These are phyloP conservation scores for Physaria fendleri DNA, from an alignment of 345 rosid species.

Conservation along the genomic window DNA sequence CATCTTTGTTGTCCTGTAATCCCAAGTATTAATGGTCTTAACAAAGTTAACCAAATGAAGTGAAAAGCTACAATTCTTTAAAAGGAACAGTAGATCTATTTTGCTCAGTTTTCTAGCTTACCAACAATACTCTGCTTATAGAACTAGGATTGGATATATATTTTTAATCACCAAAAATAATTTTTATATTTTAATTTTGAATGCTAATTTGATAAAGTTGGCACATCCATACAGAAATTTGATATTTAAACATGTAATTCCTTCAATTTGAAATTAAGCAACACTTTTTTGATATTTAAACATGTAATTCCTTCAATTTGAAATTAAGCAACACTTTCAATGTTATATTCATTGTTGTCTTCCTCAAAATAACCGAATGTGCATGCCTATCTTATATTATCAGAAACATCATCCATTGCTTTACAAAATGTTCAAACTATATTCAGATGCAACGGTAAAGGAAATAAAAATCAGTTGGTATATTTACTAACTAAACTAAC, in stretches of 20 bases:
- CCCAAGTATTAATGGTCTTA: not conserved
- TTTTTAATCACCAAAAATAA: not conserved
- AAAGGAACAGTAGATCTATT: not conserved
- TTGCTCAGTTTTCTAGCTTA: conserved; percentile 1
- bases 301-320: conserved; percentile 97
- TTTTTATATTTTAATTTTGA: not conserved
- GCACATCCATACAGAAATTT: conserved; percentile 86
- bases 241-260: conserved; percentile 97
- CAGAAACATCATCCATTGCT: conserved; percentile 98
- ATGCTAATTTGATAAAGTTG: conserved; percentile 68
- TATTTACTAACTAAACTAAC: not conserved
- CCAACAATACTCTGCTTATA: not conserved
- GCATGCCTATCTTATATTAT: conserved; percentile 59
- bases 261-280: conserved; percentile 59
- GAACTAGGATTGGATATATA: not conserved
- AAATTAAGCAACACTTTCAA: conserved; percentile 18
- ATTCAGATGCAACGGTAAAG: not conserved
- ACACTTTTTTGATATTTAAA: too few relatives aligned
- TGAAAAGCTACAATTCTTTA: not conserved
- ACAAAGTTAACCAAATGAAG: not conserved
- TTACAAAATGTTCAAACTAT: conserved; percentile 27
- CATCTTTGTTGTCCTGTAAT: conserved; percentile 87
- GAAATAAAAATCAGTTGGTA: not conserved
- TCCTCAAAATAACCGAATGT: not conserved
- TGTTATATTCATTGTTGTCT: not conserved